phyloP scores from a whole-genome alignment of 139 green algal species.

The Tetradesmus lagerheimii region DNA sequence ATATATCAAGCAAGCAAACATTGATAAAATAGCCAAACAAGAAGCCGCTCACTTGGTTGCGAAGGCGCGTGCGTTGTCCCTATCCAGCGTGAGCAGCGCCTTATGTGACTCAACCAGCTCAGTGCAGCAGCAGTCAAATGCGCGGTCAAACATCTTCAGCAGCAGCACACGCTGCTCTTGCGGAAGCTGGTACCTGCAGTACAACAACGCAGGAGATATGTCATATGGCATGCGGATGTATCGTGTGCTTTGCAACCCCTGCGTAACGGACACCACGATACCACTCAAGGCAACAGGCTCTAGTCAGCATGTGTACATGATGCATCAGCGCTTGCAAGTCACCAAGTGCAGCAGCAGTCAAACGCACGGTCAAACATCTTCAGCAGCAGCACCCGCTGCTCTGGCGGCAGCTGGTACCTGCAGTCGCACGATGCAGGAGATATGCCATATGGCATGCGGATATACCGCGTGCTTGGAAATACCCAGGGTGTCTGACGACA shows the following conservation, averaged over 20 bases:
- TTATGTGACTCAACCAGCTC: constrained; percentile 72
- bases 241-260: too few species aligned
- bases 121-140: constrained; percentile 61
- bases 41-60: constrained; percentile 14
- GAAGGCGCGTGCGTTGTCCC: constrained; percentile 59
- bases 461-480: too few species aligned
- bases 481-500: too few species aligned
- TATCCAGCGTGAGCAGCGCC: constrained; percentile 68
- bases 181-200: constrained; percentile 54
- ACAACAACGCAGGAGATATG: not conserved
- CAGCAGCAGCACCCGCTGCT: constrained; percentile 34
- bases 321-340: too few species aligned
- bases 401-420: constrained; percentile 54
- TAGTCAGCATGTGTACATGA: too few species aligned
- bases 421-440: not conserved
- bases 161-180: constrained; percentile 39
- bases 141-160: constrained; percentile 42
- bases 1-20: too few species aligned
- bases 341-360: constrained; percentile 53
- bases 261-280: too few species aligned
- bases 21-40: too few species aligned
- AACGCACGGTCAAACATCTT: constrained; percentile 58
- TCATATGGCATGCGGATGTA: too few species aligned
- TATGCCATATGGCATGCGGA: not conserved
- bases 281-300: too few species aligned